Evolutionary conservation across 208 protist species (phyloP).

Genomic region (Acanthamoeba castellanii): DNA sequence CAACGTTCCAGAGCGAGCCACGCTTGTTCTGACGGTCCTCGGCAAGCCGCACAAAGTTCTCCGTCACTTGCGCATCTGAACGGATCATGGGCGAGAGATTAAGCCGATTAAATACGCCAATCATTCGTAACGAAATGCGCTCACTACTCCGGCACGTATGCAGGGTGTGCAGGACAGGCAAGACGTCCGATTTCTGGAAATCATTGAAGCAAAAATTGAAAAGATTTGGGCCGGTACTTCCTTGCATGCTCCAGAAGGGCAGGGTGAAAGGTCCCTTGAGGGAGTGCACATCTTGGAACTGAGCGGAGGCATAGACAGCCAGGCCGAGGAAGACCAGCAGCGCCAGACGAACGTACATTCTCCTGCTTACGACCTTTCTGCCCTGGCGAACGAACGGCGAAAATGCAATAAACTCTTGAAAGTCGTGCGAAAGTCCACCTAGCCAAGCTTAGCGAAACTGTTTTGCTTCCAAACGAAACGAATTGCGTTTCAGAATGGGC

Average conservation of each 20-base stretch:
- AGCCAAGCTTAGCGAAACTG: too few relatives aligned
- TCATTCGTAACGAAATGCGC: too few relatives aligned
- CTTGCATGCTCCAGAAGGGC: constrained; percentile 50
- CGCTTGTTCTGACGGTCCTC: constrained; percentile 55
- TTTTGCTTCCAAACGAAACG: too few relatives aligned
- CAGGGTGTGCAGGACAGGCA: background rate
- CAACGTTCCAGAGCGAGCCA: constrained; percentile 37
- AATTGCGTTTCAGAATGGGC: too few relatives aligned
- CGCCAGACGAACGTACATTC: background rate
- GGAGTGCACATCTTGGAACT: constrained; percentile 47
- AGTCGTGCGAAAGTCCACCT: too few relatives aligned
- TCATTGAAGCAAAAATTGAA: background rate
- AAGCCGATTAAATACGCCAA: background rate
- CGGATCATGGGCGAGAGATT: background rate
- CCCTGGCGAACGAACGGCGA: too few relatives aligned
- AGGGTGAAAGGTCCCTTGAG: constrained; percentile 47
- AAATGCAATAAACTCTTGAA: too few relatives aligned
- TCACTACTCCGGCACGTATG: too few relatives aligned
- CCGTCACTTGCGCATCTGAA: constrained; percentile 40
- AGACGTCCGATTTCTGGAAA: background rate
- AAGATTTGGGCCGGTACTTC: background rate
- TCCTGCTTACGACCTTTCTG: background rate
- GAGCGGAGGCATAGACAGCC: background rate
- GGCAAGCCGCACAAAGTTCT: constrained; percentile 31
- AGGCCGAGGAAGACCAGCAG: background rate